Percentiles rank a stretch among this genome's conserved stretches.
Conservation (phyloP, 2,329 filamentous ascomycete species). For the Ceratocystis alfenasii region DNA sequence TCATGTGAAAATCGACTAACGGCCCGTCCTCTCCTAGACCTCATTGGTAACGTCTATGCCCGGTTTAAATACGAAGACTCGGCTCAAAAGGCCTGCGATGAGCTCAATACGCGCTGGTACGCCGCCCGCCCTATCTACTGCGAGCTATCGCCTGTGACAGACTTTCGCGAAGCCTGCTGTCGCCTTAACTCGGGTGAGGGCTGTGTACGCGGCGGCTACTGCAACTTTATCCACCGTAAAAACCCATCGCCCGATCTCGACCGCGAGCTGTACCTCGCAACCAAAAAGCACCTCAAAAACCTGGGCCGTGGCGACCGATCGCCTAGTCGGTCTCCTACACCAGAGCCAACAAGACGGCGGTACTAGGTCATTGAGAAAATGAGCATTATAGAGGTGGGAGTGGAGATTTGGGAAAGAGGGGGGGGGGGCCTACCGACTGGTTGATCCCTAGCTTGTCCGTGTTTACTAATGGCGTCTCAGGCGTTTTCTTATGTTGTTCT, state of each 20-base stretch:
- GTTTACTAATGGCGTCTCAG: constrained; percentile 1
- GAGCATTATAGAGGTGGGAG: not conserved
- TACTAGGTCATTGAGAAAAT: constrained; percentile 35
- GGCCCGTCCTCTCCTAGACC: constrained; percentile 40
- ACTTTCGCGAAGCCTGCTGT: constrained; percentile 96
- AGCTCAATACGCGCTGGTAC: constrained; percentile 91
- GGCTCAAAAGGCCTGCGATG: constrained; percentile 85
- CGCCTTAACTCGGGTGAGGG: constrained; percentile 88
- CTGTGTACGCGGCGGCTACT: constrained; percentile 91
- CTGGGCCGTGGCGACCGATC: constrained; percentile 76
- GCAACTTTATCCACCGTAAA: constrained; percentile 98
- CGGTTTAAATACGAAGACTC: constrained; percentile 99
- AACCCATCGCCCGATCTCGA: constrained; percentile 85
- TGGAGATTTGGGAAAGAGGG: not conserved
- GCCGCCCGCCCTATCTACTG: constrained; percentile 95
- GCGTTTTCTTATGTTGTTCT: constrained; percentile 3
- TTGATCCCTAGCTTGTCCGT: not conserved
- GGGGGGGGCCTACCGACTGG: not conserved
- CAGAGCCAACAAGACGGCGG: constrained; percentile 66
- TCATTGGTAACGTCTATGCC: constrained; percentile 98
- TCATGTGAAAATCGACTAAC: constrained; percentile 25
- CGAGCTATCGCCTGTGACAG: constrained; percentile 90
- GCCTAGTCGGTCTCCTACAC: constrained; percentile 69
- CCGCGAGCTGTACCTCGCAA: constrained; percentile 70
- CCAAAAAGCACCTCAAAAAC: constrained; percentile 90